Evolutionary conservation across 768 basidiomycete species (phyloP).

Genomic region (Leccinellum albellum): DNA sequence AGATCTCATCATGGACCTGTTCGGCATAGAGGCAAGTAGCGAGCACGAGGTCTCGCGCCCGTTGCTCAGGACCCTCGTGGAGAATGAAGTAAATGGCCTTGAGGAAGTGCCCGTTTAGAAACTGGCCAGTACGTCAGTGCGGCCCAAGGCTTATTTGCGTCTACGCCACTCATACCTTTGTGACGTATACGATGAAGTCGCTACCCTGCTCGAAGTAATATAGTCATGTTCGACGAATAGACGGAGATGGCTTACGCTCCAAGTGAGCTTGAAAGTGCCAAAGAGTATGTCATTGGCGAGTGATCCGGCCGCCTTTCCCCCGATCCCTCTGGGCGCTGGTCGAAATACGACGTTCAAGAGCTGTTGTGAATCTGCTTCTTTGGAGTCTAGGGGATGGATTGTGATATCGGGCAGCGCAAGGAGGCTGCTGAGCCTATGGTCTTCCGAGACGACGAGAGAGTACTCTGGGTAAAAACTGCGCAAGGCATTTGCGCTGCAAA

Average conservation of each 20-base stretch:
- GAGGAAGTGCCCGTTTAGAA: slow-evolving; percentile 19
- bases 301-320: slow-evolving; percentile 45
- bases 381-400: slow-evolving; percentile 44
- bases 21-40: slow-evolving; percentile 50
- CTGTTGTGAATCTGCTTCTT: slow-evolving; percentile 43
- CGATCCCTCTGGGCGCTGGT: slow-evolving; percentile 41
- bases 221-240: not conserved
- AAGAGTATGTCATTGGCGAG: slow-evolving; percentile 49
- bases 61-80: slow-evolving; percentile 57
- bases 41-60: slow-evolving; percentile 48
- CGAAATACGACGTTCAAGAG: slow-evolving; percentile 48
- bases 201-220: slow-evolving; percentile 36
- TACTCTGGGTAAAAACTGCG: slow-evolving; percentile 59
- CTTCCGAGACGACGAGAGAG: slow-evolving; percentile 52
- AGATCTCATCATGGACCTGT: slow-evolving; percentile 63
- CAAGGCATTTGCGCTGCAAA: slow-evolving; percentile 42
- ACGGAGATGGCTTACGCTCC: slow-evolving; percentile 46
- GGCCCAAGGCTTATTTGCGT: not conserved
- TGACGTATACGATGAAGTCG: slow-evolving; percentile 53
- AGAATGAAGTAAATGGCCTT: slow-evolving; percentile 47
- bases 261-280: slow-evolving; percentile 52
- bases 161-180: slow-evolving; percentile 38
- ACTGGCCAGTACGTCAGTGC: slow-evolving; percentile 24
- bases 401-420: slow-evolving; percentile 48
- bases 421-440: slow-evolving; percentile 43